Conservation (phyloP, 306 rosid species). For the Vigna reflexopilosa region DNA sequence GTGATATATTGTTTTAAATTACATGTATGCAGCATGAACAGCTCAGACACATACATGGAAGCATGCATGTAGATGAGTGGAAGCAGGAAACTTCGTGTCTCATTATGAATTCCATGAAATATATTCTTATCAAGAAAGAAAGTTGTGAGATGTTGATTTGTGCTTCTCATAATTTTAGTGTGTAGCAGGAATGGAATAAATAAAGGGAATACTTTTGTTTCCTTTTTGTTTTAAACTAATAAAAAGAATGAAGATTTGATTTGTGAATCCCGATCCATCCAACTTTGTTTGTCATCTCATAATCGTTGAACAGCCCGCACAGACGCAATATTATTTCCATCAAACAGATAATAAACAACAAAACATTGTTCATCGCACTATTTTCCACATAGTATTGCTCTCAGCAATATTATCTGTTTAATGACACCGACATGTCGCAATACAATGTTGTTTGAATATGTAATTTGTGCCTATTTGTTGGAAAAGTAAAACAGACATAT, state of each 20-base stretch:
- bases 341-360: neutral
- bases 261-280: constrained; percentile 27
- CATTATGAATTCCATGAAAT: constrained; percentile 25
- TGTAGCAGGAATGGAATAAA: constrained; percentile 14
- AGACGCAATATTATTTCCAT: no score
- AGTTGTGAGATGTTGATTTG: constrained; percentile 15
- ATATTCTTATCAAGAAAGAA: constrained; percentile 27
- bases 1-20: neutral
- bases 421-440: constrained; percentile 2
- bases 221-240: neutral
- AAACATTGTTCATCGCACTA: neutral
- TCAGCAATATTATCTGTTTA: neutral
- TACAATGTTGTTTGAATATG: neutral
- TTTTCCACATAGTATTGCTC: neutral
- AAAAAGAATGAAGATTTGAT: constrained; percentile 2
- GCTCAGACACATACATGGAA: neutral
- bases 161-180: constrained; percentile 23
- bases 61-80: neutral
- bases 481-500: neutral
- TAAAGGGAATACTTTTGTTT: constrained; percentile 23
- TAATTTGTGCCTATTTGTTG: neutral
- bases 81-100: constrained; percentile 27
- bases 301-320: neutral
- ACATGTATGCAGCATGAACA: constrained; percentile 3
- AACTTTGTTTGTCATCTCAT: neutral